Percentiles rank a stretch among this genome's conserved stretches.
Conservation (phyloP, 2,329 filamentous ascomycete genomes). For the Coleophoma cylindrospora region DNA sequence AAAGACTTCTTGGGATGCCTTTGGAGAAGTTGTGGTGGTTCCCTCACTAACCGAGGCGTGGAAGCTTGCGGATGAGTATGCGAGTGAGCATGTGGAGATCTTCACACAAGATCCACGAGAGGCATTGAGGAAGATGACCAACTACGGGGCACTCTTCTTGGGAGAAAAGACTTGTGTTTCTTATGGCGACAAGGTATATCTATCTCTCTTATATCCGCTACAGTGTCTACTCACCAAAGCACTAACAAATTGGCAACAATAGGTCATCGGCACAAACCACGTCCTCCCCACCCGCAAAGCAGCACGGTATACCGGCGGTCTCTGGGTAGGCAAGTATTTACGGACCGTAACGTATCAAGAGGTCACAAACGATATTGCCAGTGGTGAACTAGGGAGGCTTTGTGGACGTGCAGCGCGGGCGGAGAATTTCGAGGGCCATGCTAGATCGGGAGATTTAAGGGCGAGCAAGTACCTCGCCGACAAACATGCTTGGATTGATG, state of each 20-base stretch:
- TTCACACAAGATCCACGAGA: constrained; percentile 39
- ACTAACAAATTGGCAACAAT: too few species aligned
- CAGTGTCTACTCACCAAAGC: neutral
- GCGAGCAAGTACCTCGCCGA: constrained; percentile 38
- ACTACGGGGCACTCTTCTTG: constrained; percentile 45
- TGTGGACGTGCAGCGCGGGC: constrained; percentile 43
- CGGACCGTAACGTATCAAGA: constrained; percentile 49
- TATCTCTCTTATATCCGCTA: neutral
- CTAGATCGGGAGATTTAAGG: constrained; percentile 42
- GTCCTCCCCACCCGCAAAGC: constrained; percentile 44
- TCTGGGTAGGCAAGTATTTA: constrained; percentile 51
- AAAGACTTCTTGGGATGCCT: constrained; percentile 35
- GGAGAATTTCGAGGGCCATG: constrained; percentile 49
- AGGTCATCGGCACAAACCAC: constrained; percentile 51
- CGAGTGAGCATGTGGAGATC: constrained; percentile 47
- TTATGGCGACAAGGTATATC: constrained; percentile 44
- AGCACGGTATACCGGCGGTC: constrained; percentile 43
- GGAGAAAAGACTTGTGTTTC: constrained; percentile 47
- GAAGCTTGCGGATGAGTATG: constrained; percentile 39
- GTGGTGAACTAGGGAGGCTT: constrained; percentile 40
- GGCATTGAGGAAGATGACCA: constrained; percentile 43
- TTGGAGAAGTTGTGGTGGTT: constrained; percentile 41
- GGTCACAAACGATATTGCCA: constrained; percentile 35
- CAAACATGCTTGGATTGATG: constrained; percentile 35
- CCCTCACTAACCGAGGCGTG: constrained; percentile 37